Percentiles rank a stretch among this genome's conserved stretches.
Evolutionary conservation across 805 yeast genomes (phyloP).

Genomic region (Torulaspora franciscae): DNA sequence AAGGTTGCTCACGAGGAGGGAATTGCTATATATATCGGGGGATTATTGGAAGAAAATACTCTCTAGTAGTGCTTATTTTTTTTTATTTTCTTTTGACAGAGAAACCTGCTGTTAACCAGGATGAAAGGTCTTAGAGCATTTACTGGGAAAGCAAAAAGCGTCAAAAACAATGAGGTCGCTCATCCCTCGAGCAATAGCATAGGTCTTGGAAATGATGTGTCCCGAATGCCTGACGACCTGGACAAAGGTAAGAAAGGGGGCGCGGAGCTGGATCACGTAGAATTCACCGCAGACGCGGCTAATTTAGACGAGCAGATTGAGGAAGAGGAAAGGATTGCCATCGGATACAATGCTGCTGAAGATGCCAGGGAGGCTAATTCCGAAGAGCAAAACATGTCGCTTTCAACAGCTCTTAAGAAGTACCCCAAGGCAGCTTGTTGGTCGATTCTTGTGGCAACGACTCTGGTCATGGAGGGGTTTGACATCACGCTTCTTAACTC

Average conservation of each 20-base stretch:
- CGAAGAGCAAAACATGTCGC: conserved; percentile 29
- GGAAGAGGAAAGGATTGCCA: not conserved
- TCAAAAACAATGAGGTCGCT: not conserved
- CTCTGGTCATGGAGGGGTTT: conserved; percentile 48
- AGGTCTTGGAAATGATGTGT: not conserved
- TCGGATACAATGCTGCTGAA: conserved; percentile 8
- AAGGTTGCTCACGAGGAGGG: not conserved
- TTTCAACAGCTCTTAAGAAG: conserved; percentile 36
- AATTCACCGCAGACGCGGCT: conserved; percentile 7
- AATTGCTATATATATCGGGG: not conserved
- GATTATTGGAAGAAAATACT: not conserved
- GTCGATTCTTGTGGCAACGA: conserved; percentile 43
- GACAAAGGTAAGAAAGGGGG: conserved; percentile 2
- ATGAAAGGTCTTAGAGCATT: not conserved
- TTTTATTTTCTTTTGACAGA: not conserved
- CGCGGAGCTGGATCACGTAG: conserved; percentile 11
- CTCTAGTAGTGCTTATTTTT: no score
- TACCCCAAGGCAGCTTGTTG: conserved; percentile 46
- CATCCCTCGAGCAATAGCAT: not conserved
- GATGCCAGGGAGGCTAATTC: conserved; percentile 21
- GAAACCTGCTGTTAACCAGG: not conserved
- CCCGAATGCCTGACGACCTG: not conserved
- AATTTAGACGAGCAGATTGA: conserved; percentile 5
- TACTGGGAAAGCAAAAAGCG: not conserved
- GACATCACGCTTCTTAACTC: conserved; percentile 41